phyloP scores from a whole-genome alignment of 2,329 filamentous ascomycete species.

The Aureobasidium vineae region DNA sequence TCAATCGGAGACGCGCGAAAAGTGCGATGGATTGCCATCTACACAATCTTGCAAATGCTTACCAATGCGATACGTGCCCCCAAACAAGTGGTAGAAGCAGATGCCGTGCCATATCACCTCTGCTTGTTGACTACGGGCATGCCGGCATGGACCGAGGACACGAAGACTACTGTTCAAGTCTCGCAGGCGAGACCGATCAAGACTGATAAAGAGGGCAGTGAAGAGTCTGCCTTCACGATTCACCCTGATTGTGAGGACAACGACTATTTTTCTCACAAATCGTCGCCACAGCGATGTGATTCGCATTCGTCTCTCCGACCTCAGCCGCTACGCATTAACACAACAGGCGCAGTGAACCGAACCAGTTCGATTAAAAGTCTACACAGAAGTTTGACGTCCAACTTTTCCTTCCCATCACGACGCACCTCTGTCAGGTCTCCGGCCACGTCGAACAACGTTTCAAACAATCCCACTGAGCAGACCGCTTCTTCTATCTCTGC shows the following conservation, averaged over 20 bases:
- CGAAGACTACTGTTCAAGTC: not conserved
- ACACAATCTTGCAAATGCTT: constrained; percentile 70
- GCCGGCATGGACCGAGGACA: constrained; percentile 39
- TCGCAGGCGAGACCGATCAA: not conserved
- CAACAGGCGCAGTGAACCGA: constrained; percentile 22
- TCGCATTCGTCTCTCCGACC: constrained; percentile 24
- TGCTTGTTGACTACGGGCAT: constrained; percentile 48
- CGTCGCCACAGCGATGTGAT: not conserved
- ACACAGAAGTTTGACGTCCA: constrained; percentile 15
- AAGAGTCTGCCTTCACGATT: constrained; percentile 33
- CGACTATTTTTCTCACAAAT: constrained; percentile 36
- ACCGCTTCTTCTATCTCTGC: not conserved
- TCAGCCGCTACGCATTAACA: constrained; percentile 27
- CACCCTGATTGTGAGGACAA: constrained; percentile 50
- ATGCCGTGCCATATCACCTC: constrained; percentile 59
- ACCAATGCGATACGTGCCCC: constrained; percentile 62
- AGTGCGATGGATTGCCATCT: constrained; percentile 74
- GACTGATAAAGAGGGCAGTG: not conserved
- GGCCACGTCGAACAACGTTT: not conserved
- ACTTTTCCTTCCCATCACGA: constrained; percentile 25
- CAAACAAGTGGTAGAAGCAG: constrained; percentile 57
- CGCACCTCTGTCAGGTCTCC: constrained; percentile 14
- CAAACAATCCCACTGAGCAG: not conserved
- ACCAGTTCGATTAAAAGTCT: constrained; percentile 22
- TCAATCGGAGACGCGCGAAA: constrained; percentile 68